Evolutionary conservation across 2,329 filamentous ascomycete species (phyloP).

Genomic region (Trichoderma sp.): DNA sequence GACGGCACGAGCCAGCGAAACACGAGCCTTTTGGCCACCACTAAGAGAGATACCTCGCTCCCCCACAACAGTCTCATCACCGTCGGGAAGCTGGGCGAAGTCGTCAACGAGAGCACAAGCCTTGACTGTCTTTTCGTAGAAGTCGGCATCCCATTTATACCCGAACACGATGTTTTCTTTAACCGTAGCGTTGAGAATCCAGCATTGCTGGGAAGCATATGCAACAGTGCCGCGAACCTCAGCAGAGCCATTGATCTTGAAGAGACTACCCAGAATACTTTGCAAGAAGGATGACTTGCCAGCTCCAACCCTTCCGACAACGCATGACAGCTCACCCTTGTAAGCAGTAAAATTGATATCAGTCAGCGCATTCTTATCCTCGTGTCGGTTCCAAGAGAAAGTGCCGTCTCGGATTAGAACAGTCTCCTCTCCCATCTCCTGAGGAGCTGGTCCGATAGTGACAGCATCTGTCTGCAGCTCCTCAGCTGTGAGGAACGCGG

Average conservation of each 20-base stretch:
- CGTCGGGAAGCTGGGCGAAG: constrained; percentile 88
- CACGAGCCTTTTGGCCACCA: constrained; percentile 91
- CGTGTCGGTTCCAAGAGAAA: constrained; percentile 93
- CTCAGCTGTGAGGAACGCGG: constrained; percentile 81
- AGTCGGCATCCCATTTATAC: constrained; percentile 87
- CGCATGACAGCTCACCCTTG: constrained; percentile 90
- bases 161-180: constrained; percentile 98
- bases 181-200: constrained; percentile 98
- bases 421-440: constrained; percentile 80
- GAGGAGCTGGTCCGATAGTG: constrained; percentile 64
- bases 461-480: constrained; percentile 89
- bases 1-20: constrained; percentile 89
- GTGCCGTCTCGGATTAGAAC: constrained; percentile 80
- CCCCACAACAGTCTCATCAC: constrained; percentile 94
- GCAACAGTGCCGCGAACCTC: constrained; percentile 79
- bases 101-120: constrained; percentile 91
- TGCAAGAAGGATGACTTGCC: constrained; percentile 95
- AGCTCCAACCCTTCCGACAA: constrained; percentile 91
- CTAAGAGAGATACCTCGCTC: constrained; percentile 96
- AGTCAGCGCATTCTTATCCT: constrained; percentile 68
- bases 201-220: constrained; percentile 89
- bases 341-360: constrained; percentile 86
- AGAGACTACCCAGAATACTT: constrained; percentile 85
- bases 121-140: constrained; percentile 90
- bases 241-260: constrained; percentile 84